phyloP scores from a whole-genome alignment of 257 asterid species.

The Orobanche coerulescens region DNA sequence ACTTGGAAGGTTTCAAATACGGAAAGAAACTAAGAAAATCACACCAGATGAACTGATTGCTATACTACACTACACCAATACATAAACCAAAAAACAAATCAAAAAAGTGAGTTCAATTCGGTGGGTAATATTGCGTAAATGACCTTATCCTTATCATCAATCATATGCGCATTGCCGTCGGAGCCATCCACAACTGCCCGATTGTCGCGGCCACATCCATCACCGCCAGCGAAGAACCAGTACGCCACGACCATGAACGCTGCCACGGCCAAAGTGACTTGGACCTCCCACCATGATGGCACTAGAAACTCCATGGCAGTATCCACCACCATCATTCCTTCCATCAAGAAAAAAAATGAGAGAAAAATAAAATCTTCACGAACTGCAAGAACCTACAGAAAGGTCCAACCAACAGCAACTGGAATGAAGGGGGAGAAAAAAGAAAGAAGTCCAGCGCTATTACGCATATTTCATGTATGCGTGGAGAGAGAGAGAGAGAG shows the following conservation, averaged over 20 bases:
- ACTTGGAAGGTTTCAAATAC: conserved; percentile 10
- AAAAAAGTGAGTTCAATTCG: conserved; percentile 18
- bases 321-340: conserved; percentile 26
- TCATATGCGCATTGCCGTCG: conserved; percentile 24
- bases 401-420: neutral
- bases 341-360: neutral
- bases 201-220: conserved; percentile 43
- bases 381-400: conserved; percentile 19
- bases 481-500: conserved; percentile 15
- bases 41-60: conserved; percentile 19
- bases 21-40: neutral
- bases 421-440: neutral
- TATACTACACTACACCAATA: conserved; percentile 16
- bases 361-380: neutral
- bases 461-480: conserved; percentile 19
- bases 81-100: neutral
- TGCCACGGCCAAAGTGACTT: conserved; percentile 62
- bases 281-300: conserved; percentile 95
- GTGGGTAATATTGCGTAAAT: conserved; percentile 14
- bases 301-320: conserved; percentile 49
- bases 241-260: conserved; percentile 52
- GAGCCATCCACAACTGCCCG: conserved; percentile 29
- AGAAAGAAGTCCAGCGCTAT: neutral
- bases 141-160: conserved; percentile 51
- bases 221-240: conserved; percentile 53